phyloP scores from a whole-genome alignment of 1,139 yeast genomes.

The Candida smagusa region DNA sequence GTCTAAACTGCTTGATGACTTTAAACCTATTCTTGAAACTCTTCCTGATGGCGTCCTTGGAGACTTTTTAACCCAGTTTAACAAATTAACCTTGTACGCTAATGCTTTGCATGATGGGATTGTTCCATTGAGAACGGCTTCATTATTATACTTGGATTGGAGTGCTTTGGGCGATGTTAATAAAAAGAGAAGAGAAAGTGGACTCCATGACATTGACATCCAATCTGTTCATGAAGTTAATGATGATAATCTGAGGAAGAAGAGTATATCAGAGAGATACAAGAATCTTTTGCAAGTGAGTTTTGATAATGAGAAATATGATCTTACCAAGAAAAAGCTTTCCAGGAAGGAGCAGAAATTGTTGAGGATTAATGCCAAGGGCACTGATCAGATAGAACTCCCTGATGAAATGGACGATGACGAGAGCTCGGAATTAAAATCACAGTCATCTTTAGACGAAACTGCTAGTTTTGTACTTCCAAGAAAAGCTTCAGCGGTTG shows the following conservation, averaged over 20 bases:
- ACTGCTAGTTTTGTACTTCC: constrained; percentile 27
- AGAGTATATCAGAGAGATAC: constrained; percentile 12
- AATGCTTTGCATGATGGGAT: constrained; percentile 27
- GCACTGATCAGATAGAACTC: neutral
- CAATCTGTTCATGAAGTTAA: constrained; percentile 1
- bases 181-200: constrained; percentile 4
- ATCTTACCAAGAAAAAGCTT: constrained; percentile 12
- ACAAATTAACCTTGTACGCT: constrained; percentile 22
- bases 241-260: constrained; percentile 2
- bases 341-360: constrained; percentile 22
- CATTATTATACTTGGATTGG: constrained; percentile 24
- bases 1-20: constrained; percentile 15
- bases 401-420: constrained; percentile 3
- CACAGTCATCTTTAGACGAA: neutral
- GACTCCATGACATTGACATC: constrained; percentile 5
- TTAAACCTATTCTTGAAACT: constrained; percentile 20
- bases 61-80: constrained; percentile 15
- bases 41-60: constrained; percentile 25
- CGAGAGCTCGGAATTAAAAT: neutral
- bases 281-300: constrained; percentile 20
- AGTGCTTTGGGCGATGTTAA: constrained; percentile 31
- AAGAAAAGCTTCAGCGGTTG: constrained; percentile 45
- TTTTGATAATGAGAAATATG: constrained; percentile 11
- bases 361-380: constrained; percentile 14
- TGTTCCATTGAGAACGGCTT: constrained; percentile 24